phyloP scores from a whole-genome alignment of 2,329 filamentous ascomycete species.

The Nectriaceae sp. region DNA sequence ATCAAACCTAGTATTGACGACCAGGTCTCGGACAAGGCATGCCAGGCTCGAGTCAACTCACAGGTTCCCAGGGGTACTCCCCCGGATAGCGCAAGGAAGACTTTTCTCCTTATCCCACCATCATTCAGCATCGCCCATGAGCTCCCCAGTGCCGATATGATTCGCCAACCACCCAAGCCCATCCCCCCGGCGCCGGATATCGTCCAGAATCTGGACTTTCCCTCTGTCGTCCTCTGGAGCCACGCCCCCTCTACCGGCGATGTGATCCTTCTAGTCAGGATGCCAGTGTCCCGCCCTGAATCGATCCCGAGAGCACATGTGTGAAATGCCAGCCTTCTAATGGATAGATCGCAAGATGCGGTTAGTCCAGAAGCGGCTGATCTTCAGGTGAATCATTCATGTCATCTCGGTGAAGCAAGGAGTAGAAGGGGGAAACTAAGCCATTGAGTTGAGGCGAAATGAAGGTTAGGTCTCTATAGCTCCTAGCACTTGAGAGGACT shows the following conservation, averaged over 20 bases:
- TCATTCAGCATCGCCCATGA: no score
- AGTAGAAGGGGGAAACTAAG: background rate
- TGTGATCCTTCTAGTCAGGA: conserved; percentile 8
- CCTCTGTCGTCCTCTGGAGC: background rate
- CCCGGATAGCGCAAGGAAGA: background rate
- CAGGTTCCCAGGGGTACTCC: conserved; percentile 1
- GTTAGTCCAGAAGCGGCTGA: no score
- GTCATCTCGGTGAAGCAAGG: conserved; percentile 7
- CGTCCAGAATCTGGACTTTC: background rate
- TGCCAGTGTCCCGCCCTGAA: conserved; percentile 4
- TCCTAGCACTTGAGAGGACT: no score
- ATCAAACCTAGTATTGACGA: no score
- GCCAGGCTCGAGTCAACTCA: background rate
- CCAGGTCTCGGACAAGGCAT: no score
- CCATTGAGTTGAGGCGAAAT: background rate
- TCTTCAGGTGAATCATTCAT: no score
- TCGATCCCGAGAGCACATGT: conserved; percentile 24
- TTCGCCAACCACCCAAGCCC: conserved; percentile 14
- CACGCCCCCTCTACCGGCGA: background rate
- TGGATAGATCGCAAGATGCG: conserved; percentile 17
- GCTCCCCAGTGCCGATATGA: conserved; percentile 16
- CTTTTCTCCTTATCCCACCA: background rate
- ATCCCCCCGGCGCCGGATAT: conserved; percentile 12
- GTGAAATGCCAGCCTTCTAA: conserved; percentile 13
- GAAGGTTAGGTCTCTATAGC: no score